Base-by-base conservation (phyloP, 2,329 filamentous ascomycete genomes). In the Penicillium sp. region DNA sequence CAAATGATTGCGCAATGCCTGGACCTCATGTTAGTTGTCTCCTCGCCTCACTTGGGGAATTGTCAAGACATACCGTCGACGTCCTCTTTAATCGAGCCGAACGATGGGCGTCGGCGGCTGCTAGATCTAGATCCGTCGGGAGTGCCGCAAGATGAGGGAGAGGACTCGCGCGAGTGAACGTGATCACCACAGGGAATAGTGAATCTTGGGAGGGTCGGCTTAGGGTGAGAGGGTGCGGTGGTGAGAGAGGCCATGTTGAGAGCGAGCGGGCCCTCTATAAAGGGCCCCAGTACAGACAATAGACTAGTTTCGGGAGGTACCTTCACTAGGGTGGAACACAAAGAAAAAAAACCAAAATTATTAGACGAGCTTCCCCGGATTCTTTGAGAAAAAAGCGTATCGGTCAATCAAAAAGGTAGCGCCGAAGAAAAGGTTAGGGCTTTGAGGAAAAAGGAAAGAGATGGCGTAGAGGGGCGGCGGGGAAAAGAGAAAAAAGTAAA, bases 21-120 rank as follows among this genome's bases (percentile, higher is more conserved):
- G 53, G 19, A 50, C 11, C 19, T 42, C 44, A 56, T 45, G 53
- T 58, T 49, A 44, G 16, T 42, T 50, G 13, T 16, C 19, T n/a
- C 33, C 26, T 14, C 22, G 10, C 31, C 26, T 33, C 16, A 43
- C 9, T 14, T 8, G 10, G 29, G 27, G 16, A n/a, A 51, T 44
- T 19, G 35, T 39, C n/a, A 2, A 29, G 8, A 67, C 72, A 39
- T 72, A 76, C 74, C 75, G 65, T 74, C 71, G 26, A 69, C 68
- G 59, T 77, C 76, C 68, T 78, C 76, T 63, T 77, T 76, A 66
- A 78, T 75, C 7, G 75, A 78, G 49, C 75, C 75, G 60, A 77
- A 76, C 4, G 75, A 78, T 49, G 71, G 66, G 55, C 74, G 73
- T 33, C 75, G 74, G 47, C 69, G 64, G 58, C 73, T 76, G 68